These are phyloP conservation scores for Tribonema minus DNA, from an alignment of 108 stramenopile species.

Conservation along the genomic window DNA sequence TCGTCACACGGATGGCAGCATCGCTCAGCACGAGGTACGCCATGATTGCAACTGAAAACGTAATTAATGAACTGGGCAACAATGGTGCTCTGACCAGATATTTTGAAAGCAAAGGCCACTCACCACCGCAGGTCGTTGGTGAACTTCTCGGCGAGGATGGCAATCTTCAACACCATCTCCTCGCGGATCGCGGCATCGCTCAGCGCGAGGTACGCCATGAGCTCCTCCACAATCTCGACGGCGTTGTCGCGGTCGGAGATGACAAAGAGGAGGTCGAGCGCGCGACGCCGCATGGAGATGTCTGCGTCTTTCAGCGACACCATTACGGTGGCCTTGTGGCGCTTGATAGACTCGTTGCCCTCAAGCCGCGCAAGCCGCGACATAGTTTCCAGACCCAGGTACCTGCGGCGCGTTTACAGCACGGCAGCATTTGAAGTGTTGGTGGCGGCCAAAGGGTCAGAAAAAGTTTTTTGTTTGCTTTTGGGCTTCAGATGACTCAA, in stretches of 20 bases:
- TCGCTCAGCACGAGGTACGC: conserved; percentile 76
- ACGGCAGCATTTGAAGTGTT: no score
- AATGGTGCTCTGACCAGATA: no score
- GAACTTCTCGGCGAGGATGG: conserved; percentile 95
- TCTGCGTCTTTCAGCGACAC: conserved; percentile 91
- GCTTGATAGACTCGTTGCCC: conserved; percentile 55
- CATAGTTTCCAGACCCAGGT: conserved; percentile 91
- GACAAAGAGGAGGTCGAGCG: conserved; percentile 89
- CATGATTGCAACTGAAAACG: no score
- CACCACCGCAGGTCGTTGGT: conserved; percentile 74
- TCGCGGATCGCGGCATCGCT: conserved; percentile 83
- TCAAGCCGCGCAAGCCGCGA: conserved; percentile 72
- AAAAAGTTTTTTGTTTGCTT: no score
- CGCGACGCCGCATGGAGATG: conserved; percentile 84
- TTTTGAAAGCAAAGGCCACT: no score
- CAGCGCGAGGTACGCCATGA: conserved; percentile 72
- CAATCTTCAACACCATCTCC: conserved; percentile 97
- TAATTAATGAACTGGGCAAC: no score
- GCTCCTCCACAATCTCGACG: conserved; percentile 82
- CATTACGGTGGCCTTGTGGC: conserved; percentile 80
- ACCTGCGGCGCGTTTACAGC: conserved; percentile 85
- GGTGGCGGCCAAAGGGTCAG: no score
- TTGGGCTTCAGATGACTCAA: no score
- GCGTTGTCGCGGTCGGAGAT: conserved; percentile 92
- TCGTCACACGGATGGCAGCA: conserved; percentile 81